phyloP scores from a whole-genome alignment of 805 yeast genomes.

The Pichia gijzeniarum region DNA sequence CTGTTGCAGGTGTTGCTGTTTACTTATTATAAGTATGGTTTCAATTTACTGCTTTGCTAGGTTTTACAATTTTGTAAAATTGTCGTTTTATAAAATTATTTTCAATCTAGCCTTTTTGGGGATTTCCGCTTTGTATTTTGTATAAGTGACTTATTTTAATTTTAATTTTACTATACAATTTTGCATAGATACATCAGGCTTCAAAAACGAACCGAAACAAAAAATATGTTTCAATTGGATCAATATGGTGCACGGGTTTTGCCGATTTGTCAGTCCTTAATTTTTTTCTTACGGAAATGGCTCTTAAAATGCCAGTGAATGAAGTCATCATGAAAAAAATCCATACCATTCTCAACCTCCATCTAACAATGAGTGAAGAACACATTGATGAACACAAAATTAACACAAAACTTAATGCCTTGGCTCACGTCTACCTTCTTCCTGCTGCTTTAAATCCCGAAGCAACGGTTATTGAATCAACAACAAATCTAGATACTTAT shows the following conservation, averaged over 20 bases:
- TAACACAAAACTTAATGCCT: slow-evolving; percentile 16
- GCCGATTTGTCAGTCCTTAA: too few relatives aligned
- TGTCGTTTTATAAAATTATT: background rate
- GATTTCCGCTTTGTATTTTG: too few relatives aligned
- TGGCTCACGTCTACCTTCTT: slow-evolving; percentile 20
- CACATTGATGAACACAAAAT: slow-evolving; percentile 2
- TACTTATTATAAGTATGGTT: slow-evolving; percentile 32
- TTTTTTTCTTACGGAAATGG: too few relatives aligned
- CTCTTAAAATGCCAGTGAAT: too few relatives aligned
- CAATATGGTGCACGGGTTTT: background rate
- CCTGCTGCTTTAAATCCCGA: slow-evolving; percentile 16
- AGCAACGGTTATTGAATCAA: slow-evolving; percentile 16
- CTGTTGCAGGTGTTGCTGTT: slow-evolving; percentile 35
- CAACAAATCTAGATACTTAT: slow-evolving; percentile 18
- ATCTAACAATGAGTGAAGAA: background rate
- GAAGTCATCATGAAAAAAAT: too few relatives aligned
- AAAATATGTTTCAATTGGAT: background rate
- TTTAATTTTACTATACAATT: background rate
- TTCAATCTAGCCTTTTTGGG: background rate
- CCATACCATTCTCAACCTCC: background rate
- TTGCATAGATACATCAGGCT: background rate
- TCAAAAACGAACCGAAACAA: background rate
- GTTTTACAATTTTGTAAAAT: too few relatives aligned
- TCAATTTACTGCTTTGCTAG: background rate
- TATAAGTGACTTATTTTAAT: background rate